Conservation (phyloP, 2,329 filamentous ascomycete species). For the Pseudocercospora musae region DNA sequence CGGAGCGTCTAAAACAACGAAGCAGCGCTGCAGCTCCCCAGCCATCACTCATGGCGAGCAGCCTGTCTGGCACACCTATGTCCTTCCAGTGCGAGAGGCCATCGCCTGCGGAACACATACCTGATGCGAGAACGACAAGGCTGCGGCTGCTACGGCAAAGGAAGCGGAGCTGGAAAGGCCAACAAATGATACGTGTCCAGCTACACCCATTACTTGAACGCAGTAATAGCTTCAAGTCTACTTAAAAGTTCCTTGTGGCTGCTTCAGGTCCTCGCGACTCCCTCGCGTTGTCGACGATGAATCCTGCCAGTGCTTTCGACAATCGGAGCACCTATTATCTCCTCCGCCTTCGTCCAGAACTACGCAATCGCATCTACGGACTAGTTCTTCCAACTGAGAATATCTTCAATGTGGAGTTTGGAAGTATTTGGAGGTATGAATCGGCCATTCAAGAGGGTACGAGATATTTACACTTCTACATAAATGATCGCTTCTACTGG, state of each 20-base stretch:
- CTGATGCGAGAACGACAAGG: background rate
- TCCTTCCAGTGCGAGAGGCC: too few species aligned
- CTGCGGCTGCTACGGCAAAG: background rate
- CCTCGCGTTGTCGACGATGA: too few species aligned
- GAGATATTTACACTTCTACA: background rate
- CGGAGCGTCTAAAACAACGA: too few species aligned
- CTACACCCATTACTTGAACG: background rate
- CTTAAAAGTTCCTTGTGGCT: too few species aligned
- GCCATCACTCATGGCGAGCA: too few species aligned
- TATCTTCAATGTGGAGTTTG: background rate
- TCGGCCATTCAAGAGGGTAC: background rate
- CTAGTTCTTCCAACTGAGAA: background rate
- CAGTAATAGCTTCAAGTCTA: too few species aligned
- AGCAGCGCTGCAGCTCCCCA: too few species aligned
- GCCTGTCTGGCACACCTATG: too few species aligned
- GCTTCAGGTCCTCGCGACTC: too few species aligned
- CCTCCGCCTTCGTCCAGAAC: background rate
- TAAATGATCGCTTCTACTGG: background rate
- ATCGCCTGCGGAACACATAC: background rate
- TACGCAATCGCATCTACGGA: background rate
- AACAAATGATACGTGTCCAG: background rate
- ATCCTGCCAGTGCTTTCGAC: background rate
- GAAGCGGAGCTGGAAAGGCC: background rate
- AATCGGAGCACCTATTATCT: background rate
- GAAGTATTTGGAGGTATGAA: background rate